Percentiles rank a stretch among this genome's conserved stretches.
These are phyloP conservation scores for Agrocybe pediades DNA, from an alignment of 768 basidiomycete species.

Conservation along the genomic window DNA sequence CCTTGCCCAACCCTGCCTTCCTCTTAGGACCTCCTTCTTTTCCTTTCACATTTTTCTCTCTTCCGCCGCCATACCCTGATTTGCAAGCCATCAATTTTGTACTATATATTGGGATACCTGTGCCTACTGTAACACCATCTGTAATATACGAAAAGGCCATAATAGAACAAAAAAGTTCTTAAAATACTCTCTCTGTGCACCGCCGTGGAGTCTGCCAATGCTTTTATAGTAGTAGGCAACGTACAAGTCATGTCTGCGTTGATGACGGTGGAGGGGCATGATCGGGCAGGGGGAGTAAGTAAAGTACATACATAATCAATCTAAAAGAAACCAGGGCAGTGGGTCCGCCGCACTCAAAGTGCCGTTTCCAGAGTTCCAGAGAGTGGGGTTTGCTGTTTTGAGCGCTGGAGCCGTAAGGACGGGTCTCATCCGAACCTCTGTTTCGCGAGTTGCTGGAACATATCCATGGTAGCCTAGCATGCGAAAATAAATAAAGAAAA, in stretches of 20 bases:
- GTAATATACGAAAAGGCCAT: slow-evolving; percentile 12
- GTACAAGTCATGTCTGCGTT: neutral
- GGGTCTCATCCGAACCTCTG: slow-evolving; percentile 70
- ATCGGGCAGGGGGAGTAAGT: neutral
- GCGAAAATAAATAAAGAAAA: slow-evolving; percentile 3
- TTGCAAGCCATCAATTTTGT: slow-evolving; percentile 5
- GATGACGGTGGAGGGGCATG: neutral
- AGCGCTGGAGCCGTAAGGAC: neutral
- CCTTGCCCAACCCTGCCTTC: slow-evolving; percentile 2
- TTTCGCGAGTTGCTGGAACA: slow-evolving; percentile 93
- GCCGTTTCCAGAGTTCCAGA: neutral
- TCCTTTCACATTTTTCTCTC: neutral
- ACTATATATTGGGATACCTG: slow-evolving; percentile 17
- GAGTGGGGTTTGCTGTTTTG: neutral
- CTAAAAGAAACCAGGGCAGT: neutral
- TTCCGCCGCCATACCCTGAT: neutral
- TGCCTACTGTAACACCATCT: slow-evolving; percentile 6
- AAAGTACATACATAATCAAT: neutral
- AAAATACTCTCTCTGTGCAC: neutral
- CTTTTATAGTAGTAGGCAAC: neutral
- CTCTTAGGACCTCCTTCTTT: neutral
- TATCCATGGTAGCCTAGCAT: slow-evolving; percentile 85
- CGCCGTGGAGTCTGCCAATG: neutral
- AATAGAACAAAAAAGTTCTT: slow-evolving; percentile 15
- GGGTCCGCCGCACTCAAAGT: neutral